Evolutionary conservation across 441 rosid species (phyloP).

Genomic region (Geranium incanum): DNA sequence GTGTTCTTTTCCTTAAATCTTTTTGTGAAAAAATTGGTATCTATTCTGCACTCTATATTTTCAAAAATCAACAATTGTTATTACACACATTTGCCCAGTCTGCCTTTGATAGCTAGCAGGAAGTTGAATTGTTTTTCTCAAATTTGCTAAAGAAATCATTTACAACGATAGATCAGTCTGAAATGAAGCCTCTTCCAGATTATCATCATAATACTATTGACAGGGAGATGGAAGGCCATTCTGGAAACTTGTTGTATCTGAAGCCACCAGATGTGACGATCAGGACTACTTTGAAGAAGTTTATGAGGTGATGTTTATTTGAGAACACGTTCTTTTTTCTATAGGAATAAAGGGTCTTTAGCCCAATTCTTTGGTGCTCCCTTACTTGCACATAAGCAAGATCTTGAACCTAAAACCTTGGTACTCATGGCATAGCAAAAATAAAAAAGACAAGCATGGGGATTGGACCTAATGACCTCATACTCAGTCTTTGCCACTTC

Average conservation of each 20-base stretch:
- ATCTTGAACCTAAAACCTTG: too few species aligned
- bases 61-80: not conserved
- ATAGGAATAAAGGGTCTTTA: too few species aligned
- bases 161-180: constrained; percentile 11
- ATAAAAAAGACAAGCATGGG: too few species aligned
- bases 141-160: not conserved
- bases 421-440: too few species aligned
- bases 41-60: not conserved
- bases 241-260: constrained; percentile 74
- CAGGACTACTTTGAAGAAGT: constrained; percentile 84
- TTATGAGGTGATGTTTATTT: constrained; percentile 43
- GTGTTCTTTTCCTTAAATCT: not conserved
- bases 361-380: too few species aligned
- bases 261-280: constrained; percentile 71
- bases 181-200: constrained; percentile 10
- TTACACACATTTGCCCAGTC: not conserved
- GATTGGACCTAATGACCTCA: too few species aligned
- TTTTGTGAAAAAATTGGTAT: not conserved
- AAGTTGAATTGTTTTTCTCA: not conserved
- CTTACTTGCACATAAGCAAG: too few species aligned
- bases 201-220: constrained; percentile 15
- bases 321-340: not conserved
- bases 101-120: not conserved
- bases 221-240: constrained; percentile 96
- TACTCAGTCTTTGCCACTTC: too few species aligned